These are phyloP conservation scores for Colletotrichum cereale DNA, from an alignment of 2,329 filamentous ascomycete species.

Conservation along the genomic window DNA sequence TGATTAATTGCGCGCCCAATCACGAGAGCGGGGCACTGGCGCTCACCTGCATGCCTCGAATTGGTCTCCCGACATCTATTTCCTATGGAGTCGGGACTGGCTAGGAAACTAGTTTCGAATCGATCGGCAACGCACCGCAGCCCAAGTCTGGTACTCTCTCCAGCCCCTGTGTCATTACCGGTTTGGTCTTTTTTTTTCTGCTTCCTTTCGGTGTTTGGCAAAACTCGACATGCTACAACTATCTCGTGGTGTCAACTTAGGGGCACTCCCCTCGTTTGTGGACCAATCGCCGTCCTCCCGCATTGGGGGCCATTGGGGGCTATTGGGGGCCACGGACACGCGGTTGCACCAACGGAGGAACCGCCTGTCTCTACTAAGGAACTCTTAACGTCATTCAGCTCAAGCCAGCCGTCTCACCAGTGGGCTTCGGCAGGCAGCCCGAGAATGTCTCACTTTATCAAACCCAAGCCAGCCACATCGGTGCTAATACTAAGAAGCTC, in stretches of 20 bases:
- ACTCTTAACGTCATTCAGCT: neutral
- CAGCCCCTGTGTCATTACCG: too few species aligned
- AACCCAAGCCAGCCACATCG: neutral
- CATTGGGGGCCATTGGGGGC: too few species aligned
- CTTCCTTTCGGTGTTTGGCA: neutral
- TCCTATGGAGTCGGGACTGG: neutral
- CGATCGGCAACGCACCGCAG: conserved; percentile 19
- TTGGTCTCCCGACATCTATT: neutral
- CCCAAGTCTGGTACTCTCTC: neutral
- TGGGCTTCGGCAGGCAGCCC: neutral
- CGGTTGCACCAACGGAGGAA: neutral
- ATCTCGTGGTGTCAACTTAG: neutral
- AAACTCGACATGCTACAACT: neutral
- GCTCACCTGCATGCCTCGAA: neutral
- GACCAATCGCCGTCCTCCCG: neutral
- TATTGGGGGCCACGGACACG: neutral
- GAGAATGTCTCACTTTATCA: neutral
- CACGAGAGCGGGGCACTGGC: neutral
- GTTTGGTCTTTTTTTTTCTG: too few species aligned
- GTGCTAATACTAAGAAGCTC: neutral
- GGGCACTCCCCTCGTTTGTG: neutral
- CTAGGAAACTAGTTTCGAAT: conserved; percentile 10
- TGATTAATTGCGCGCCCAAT: conserved; percentile 13
- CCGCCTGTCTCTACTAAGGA: neutral
- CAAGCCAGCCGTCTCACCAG: neutral